Evolutionary conservation across 495 filamentous ascomycete genomes (phyloP), one percentile per base, ranked within the genome.

Genomic region (Ramalina intermedia): DNA sequence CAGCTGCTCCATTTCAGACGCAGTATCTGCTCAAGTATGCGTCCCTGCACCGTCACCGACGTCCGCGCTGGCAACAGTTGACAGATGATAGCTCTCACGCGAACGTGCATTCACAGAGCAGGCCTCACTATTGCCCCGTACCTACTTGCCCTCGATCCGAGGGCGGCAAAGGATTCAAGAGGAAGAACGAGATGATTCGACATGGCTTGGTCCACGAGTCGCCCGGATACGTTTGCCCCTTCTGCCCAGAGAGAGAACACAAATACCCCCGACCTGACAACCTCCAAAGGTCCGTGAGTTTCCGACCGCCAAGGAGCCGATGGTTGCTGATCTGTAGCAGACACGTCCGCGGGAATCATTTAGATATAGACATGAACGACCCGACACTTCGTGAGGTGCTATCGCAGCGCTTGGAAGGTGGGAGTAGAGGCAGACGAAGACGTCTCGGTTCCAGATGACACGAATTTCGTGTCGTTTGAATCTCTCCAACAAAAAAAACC

Each of bases 151-250:
- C 84, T 18, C 78, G 91, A 29, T 80, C 76, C 6, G 75, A 85
- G 53, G 84, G 84, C 13, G 91, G 91, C 14, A 94, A 86, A 63
- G 91, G 93, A 0, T 98, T 98, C 72, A 98, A 98, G 63, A 79
- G 93, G 37, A 96, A 98, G 65, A 98, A 98, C 56, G 93, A 98
- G 67, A 96, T 98, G 93, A 95, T 96, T 51, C 76, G 91, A 17
- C 91, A 98, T 67, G 89, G 90, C 4, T 73, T 98, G 1, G 91
- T 98, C 2, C 91, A 98, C 58, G 81, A 87, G 49, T 94, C 87
- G 7, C 91, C 91, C 11, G 91, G 93, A 53, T 98, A 98, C 62
- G 81, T 96, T 33, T 98, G 93, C 64, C 91, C 91, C 2, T 96
- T 96, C 61, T 98, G 91, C 62, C 84, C 87, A 2, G 89, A 96